These are phyloP conservation scores for Ophiocordyceps polyrhachis-furcata DNA, from an alignment of 2,329 filamentous ascomycete genomes.

Conservation along the genomic window DNA sequence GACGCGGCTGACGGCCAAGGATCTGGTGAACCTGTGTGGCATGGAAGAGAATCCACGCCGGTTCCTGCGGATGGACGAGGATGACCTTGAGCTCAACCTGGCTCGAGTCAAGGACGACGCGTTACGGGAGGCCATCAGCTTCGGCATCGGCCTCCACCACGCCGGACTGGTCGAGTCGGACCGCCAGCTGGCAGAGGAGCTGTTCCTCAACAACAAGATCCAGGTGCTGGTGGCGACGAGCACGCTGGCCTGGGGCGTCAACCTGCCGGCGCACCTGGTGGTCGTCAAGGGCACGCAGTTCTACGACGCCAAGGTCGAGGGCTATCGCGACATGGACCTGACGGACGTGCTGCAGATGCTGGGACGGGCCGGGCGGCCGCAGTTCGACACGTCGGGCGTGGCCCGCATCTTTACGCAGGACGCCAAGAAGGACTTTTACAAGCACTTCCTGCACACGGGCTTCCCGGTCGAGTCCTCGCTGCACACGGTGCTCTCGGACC, in stretches of 20 bases:
- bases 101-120: conserved; percentile 82
- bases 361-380: conserved; percentile 81
- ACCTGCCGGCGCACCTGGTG: conserved; percentile 87
- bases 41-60: conserved; percentile 96
- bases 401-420: conserved; percentile 96
- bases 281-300: conserved; percentile 97
- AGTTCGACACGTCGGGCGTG: conserved; percentile 91
- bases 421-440: conserved; percentile 97
- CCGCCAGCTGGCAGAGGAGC: conserved; percentile 74
- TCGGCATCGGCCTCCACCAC: conserved; percentile 93
- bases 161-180: conserved; percentile 92
- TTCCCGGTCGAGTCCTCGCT: conserved; percentile 95
- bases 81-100: conserved; percentile 80
- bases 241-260: conserved; percentile 95
- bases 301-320: conserved; percentile 94
- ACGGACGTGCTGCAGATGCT: conserved; percentile 98
- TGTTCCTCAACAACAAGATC: conserved; percentile 95
- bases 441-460: conserved; percentile 94
- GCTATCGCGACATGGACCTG: conserved; percentile 96
- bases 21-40: conserved; percentile 90
- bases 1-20: conserved; percentile 85
- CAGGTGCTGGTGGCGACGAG: conserved; percentile 92
- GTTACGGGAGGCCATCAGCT: conserved; percentile 81
- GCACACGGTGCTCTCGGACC: conserved; percentile 92
- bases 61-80: conserved; percentile 87